Conservation (phyloP, 768 basidiomycete species). For the Brasilioporus rufonigricans region DNA sequence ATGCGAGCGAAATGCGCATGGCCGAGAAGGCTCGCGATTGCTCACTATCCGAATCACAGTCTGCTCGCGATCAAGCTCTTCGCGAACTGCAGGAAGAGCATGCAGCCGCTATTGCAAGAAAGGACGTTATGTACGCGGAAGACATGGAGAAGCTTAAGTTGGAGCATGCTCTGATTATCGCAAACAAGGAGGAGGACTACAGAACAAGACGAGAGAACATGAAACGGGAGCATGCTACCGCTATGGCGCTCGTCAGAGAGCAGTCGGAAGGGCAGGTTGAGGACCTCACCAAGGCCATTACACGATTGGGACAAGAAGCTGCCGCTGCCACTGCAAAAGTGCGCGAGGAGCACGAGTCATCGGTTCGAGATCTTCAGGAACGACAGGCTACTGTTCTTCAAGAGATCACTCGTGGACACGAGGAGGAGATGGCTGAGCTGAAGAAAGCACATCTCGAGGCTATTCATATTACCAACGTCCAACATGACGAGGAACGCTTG, state of each 20-base stretch:
- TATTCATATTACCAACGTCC: conserved; percentile 30
- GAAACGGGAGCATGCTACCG: conserved; percentile 36
- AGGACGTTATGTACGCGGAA: conserved; percentile 62
- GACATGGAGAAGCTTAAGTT: conserved; percentile 65
- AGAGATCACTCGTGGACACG: conserved; percentile 55
- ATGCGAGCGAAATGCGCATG: conserved; percentile 69
- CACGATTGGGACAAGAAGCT: conserved; percentile 49
- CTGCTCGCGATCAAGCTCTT: conserved; percentile 58
- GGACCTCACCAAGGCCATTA: conserved; percentile 55
- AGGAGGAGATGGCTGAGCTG: conserved; percentile 50
- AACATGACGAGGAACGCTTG: conserved; percentile 37
- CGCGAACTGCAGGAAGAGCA: conserved; percentile 74
- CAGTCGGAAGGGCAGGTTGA: conserved; percentile 50
- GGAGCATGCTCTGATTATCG: conserved; percentile 55
- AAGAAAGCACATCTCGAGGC: conserved; percentile 45
- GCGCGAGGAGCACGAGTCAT: conserved; percentile 48
- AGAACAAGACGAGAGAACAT: conserved; percentile 32
- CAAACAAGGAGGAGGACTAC: conserved; percentile 62
- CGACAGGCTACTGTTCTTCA: conserved; percentile 54
- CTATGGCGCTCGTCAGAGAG: conserved; percentile 29
- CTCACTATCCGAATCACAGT: conserved; percentile 70
- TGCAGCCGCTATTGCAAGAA: conserved; percentile 58
- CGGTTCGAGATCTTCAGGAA: conserved; percentile 47
- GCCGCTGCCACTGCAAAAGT: conserved; percentile 35
- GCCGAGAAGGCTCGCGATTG: conserved; percentile 75